Conservation (phyloP, 345 rosid genomes). For the Pseudoturritis turrita region DNA sequence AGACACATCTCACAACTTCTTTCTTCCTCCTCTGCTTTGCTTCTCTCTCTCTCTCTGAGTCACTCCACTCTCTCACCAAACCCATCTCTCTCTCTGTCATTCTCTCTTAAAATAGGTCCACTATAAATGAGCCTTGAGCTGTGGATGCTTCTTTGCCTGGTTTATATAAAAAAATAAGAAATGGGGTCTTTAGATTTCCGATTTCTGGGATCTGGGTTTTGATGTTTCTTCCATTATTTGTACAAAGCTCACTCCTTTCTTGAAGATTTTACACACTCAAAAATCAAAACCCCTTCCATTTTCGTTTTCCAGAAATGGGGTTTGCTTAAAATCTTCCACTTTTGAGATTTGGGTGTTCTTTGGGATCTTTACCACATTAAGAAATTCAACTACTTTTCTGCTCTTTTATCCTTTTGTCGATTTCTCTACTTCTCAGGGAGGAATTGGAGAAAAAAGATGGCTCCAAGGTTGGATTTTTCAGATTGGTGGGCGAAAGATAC, state of each 20-base stretch:
- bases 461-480: slow-evolving; percentile 64
- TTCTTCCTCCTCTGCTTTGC: slow-evolving; percentile 22
- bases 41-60: slow-evolving; percentile 17
- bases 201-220: slow-evolving; percentile 47
- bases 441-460: slow-evolving; percentile 37
- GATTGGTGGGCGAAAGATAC: slow-evolving; percentile 63
- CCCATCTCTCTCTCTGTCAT: slow-evolving; percentile 29
- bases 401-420: background rate
- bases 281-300: background rate
- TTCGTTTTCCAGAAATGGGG: slow-evolving; percentile 19
- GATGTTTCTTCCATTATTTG: slow-evolving; percentile 1
- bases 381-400: background rate
- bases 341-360: slow-evolving; percentile 17
- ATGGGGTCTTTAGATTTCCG: slow-evolving; percentile 34
- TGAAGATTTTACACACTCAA: slow-evolving; percentile 5
- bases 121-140: slow-evolving; percentile 35
- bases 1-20: slow-evolving; percentile 34
- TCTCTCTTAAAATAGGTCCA: slow-evolving; percentile 27
- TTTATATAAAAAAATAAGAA: background rate
- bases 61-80: slow-evolving; percentile 39
- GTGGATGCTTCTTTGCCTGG: slow-evolving; percentile 35
- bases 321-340: slow-evolving; percentile 2
- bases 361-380: slow-evolving; percentile 26
- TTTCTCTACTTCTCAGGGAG: slow-evolving; percentile 6
- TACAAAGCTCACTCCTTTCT: slow-evolving; percentile 26